A percentile compares a stretch with the other conserved stretches of the same genome.
These are phyloP conservation scores for Bryoglossum gracile DNA, from an alignment of 495 filamentous ascomycete species.

Conservation along the genomic window DNA sequence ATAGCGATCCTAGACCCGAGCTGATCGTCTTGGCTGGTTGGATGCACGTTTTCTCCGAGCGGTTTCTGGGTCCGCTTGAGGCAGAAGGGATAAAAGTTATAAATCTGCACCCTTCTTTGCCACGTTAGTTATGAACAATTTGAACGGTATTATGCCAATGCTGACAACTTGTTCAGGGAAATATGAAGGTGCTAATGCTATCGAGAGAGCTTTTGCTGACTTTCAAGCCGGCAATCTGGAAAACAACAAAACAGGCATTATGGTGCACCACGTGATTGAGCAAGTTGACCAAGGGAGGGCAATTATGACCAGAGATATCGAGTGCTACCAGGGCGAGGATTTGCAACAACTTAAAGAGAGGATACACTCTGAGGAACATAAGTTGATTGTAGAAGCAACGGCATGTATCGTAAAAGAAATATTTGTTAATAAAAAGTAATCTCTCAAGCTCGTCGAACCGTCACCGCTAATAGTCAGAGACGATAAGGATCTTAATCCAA, in stretches of 20 bases:
- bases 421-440: not conserved
- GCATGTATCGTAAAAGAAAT: not conserved
- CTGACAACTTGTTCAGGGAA: conserved; percentile 6
- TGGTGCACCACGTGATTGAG: conserved; percentile 82
- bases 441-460: too few relatives aligned
- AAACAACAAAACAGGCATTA: conserved; percentile 64
- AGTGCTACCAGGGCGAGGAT: conserved; percentile 57
- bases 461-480: too few relatives aligned
- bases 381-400: conserved; percentile 51
- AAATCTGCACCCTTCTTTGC: conserved; percentile 17
- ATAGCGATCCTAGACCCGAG: conserved; percentile 6
- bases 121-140: conserved; percentile 5
- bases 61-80: conserved; percentile 10
- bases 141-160: not conserved
- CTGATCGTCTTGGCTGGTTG: conserved; percentile 17
- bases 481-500: too few relatives aligned
- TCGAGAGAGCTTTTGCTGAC: conserved; percentile 10
- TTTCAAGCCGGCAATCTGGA: conserved; percentile 9
- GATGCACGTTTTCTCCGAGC: conserved; percentile 14
- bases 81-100: conserved; percentile 12
- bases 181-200: conserved; percentile 11
- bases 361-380: conserved; percentile 64
- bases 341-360: conserved; percentile 57
- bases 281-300: conserved; percentile 65
- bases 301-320: conserved; percentile 62